phyloP scores from a whole-genome alignment of 345 rosid genomes.

The Hibiscus tridactylites region DNA sequence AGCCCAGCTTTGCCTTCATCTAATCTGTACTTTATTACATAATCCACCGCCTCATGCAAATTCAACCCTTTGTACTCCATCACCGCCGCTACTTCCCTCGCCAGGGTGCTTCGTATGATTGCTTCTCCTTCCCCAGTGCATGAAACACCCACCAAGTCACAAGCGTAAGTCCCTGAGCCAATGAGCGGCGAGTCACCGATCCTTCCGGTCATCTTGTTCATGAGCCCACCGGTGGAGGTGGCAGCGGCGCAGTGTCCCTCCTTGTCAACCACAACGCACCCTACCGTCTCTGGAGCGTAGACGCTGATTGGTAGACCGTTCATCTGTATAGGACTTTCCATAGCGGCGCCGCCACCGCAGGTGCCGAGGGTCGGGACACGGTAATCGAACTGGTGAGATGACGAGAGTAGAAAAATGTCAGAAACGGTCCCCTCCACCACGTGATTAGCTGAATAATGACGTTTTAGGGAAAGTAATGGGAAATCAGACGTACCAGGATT shows the following conservation, averaged over 20 bases:
- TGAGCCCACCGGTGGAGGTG: constrained; percentile 90
- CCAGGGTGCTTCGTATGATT: constrained; percentile 73
- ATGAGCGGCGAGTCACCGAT: constrained; percentile 95
- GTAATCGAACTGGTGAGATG: constrained; percentile 63
- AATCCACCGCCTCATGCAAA: constrained; percentile 74
- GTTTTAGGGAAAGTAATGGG: neutral
- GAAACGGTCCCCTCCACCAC: neutral
- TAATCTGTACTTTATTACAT: constrained; percentile 59
- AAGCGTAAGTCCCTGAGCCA: constrained; percentile 92
- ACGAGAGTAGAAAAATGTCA: neutral
- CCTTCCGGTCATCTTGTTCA: constrained; percentile 85
- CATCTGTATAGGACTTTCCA: constrained; percentile 55
- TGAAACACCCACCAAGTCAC: constrained; percentile 68
- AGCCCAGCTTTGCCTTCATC: constrained; percentile 81
- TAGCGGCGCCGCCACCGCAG: constrained; percentile 52
- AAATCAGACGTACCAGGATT: constrained; percentile 49
- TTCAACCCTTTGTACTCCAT: constrained; percentile 90
- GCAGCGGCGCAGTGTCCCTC: constrained; percentile 85
- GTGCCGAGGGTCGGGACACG: constrained; percentile 44
- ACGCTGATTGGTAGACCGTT: constrained; percentile 87
- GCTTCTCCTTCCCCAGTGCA: constrained; percentile 99
- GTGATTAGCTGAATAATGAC: neutral
- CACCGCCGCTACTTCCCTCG: constrained; percentile 90
- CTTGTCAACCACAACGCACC: constrained; percentile 83
- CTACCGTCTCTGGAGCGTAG: constrained; percentile 91